These are phyloP conservation scores for Quillaja saponaria DNA, from an alignment of 306 rosid genomes.

Conservation along the genomic window DNA sequence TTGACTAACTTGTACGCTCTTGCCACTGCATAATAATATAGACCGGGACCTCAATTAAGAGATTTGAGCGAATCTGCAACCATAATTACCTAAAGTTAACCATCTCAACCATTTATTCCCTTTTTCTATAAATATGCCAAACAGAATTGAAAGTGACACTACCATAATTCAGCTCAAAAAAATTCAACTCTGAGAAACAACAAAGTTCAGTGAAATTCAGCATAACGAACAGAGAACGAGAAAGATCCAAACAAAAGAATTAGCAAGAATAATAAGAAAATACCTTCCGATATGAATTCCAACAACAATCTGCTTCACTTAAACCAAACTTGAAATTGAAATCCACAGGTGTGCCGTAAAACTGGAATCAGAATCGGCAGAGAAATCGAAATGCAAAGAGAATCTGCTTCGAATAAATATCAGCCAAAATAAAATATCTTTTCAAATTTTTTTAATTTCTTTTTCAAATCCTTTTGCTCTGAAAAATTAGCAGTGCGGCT, in stretches of 20 bases:
- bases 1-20: conserved; percentile 11
- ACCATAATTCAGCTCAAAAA: conserved; percentile 27
- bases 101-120: background rate
- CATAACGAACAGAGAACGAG: background rate
- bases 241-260: conserved; percentile 9
- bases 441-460: conserved; percentile 27
- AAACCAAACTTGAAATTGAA: conserved; percentile 26
- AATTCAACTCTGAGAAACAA: background rate
- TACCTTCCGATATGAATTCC: conserved; percentile 14
- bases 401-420: conserved; percentile 29
- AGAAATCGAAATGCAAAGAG: conserved; percentile 23
- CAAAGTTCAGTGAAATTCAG: background rate
- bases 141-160: conserved; percentile 4
- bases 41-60: conserved; percentile 7
- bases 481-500: conserved; percentile 48
- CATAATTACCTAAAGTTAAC: conserved; percentile 26
- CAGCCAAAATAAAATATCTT: conserved; percentile 24
- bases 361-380: conserved; percentile 21
- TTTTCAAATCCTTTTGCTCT: conserved; percentile 30
- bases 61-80: conserved; percentile 43
- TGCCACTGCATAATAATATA: conserved; percentile 1
- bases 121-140: background rate
- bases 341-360: background rate
- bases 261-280: background rate
- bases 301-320: conserved; percentile 3